Evolutionary conservation across 257 asterid genomes (phyloP), one percentile per base, ranked within the genome.

Genomic region (Echium plantagineum): DNA sequence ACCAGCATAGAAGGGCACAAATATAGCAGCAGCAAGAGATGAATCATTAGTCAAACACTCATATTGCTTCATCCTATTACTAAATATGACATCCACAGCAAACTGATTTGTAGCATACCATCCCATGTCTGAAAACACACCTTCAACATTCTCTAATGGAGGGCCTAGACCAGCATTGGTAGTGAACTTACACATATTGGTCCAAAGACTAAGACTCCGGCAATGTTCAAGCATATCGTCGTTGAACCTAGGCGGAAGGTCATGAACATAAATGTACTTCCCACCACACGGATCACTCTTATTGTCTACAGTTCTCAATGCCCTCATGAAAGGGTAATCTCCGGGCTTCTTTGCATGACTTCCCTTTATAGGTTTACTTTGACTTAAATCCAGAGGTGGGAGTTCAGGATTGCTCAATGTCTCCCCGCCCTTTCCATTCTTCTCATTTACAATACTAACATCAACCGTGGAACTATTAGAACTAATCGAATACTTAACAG

Each of bases 1-100:
- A 61, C 64, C 64, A 26, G 64, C 64, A 61, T 61, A 61, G 20
- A 32, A 61, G 12, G 64, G 64, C 55, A 61, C 64, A 15, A 38
- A 61, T 9, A 61, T 61, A 9, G 64, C 64, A 21, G 64, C 64
- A 61, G 64, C 64, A 42, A 61, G 55, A 16, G 64, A 46, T 4
- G 64, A 61, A 61, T 61, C 64, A 21, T 49, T 47, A 42, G 64
- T 61, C 55, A 61, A 61, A 49, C 64, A 61, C 30, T 19, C 64
- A 22, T 61, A 61, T 13, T 61, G 64, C 55, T 61, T 61, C 64
- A 61, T 61, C 55, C 64, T 10, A 38, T 61, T 21, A 21, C 54
- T 47, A 17, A 61, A 61, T 10, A 61, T 61, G 16, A 46, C 55
- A 38, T 61, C 64, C 17, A 61, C 55, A 20, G 64, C 54, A 49